These are phyloP conservation scores for Microsporum audouinii DNA, from an alignment of 2,329 filamentous ascomycete species.

Conservation along the genomic window DNA sequence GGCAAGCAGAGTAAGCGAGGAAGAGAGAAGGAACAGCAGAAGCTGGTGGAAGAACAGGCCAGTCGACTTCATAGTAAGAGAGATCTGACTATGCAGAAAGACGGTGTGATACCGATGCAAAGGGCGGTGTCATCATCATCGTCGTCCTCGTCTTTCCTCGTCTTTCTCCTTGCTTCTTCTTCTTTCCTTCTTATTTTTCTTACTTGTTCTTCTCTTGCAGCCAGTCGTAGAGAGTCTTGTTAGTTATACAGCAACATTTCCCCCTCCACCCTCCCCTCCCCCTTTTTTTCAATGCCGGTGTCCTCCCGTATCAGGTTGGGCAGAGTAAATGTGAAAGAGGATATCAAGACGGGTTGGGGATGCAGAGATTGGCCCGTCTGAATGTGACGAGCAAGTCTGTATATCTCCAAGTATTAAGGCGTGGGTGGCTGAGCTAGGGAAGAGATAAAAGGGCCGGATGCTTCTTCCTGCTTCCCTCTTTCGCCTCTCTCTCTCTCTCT, in stretches of 20 bases:
- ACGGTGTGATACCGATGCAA: background rate
- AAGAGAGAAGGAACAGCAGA: background rate
- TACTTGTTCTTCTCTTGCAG: background rate
- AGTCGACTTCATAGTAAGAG: too few relatives aligned
- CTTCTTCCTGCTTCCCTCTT: background rate
- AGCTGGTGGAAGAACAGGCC: too few relatives aligned
- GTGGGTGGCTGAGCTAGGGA: background rate
- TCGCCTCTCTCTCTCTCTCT: background rate
- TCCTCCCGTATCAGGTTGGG: slow-evolving; percentile 1
- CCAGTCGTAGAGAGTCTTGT: background rate
- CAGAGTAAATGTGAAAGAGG: background rate
- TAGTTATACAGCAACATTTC: background rate
- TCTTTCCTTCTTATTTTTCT: background rate
- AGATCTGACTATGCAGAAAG: background rate
- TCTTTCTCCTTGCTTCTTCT: background rate
- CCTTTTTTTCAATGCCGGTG: background rate
- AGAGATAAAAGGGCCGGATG: background rate
- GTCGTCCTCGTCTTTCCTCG: background rate
- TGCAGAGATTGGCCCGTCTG: background rate
- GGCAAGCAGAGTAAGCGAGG: background rate
- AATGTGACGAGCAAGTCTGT: background rate
- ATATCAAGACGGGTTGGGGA: background rate
- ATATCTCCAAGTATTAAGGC: background rate
- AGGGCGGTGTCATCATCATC: background rate
- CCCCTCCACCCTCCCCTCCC: background rate